phyloP scores from a whole-genome alignment of 1,284 basidiomycete species.

The Athelia sp. region DNA sequence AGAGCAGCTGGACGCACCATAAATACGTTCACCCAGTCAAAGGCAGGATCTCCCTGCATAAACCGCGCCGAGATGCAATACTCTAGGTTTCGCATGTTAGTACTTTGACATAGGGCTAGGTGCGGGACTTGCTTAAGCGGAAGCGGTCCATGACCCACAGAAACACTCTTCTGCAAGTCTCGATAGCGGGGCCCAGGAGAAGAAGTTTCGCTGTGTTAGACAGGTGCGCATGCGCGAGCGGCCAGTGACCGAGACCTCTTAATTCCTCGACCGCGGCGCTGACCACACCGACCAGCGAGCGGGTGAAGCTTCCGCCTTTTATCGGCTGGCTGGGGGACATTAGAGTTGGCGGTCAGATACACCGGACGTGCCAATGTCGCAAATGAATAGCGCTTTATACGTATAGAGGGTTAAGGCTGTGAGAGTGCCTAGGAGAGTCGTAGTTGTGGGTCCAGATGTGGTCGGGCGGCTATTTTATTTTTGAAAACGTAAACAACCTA shows the following conservation, averaged over 20 bases:
- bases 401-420: no score
- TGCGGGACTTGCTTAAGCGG: conserved; percentile 31
- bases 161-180: conserved; percentile 37
- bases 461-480: background rate
- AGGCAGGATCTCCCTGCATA: conserved; percentile 41
- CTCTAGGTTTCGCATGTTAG: conserved; percentile 21
- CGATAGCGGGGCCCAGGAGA: conserved; percentile 37
- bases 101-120: background rate
- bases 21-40: conserved; percentile 45
- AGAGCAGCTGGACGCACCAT: conserved; percentile 25
- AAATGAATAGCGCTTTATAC: no score
- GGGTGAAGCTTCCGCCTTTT: no score
- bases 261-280: no score
- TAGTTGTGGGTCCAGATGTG: background rate
- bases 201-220: conserved; percentile 24
- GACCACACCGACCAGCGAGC: no score
- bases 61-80: conserved; percentile 43
- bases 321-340: no score
- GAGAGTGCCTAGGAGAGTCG: background rate
- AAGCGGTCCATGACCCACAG: conserved; percentile 40
- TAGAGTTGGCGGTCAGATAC: no score
- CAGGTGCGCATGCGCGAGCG: no score
- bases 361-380: no score
- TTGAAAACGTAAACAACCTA: no score
- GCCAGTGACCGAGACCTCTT: no score